A percentile compares a stretch with the other conserved stretches of the same genome.
These are phyloP conservation scores for Aspergillus calidoustus DNA, from an alignment of 2,329 filamentous ascomycete genomes.

Conservation along the genomic window DNA sequence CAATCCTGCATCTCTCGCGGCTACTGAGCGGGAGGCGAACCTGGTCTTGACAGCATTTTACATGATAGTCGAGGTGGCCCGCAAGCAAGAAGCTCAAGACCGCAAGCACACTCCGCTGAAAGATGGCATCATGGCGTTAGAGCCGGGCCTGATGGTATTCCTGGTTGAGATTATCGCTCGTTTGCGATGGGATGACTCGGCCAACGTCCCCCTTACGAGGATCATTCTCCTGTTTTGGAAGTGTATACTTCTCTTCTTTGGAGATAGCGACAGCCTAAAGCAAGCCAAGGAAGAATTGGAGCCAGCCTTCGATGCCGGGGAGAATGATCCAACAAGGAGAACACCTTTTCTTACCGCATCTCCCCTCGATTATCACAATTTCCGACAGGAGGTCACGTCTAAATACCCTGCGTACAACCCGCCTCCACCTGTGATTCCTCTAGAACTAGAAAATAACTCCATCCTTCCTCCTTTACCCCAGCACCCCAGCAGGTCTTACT, in stretches of 20 bases:
- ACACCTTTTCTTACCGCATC: constrained; percentile 88
- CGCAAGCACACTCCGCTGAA: constrained; percentile 30
- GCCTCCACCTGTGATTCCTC: constrained; percentile 77
- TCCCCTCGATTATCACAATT: constrained; percentile 92
- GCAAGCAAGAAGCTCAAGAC: constrained; percentile 39
- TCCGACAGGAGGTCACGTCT: constrained; percentile 93
- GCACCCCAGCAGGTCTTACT: constrained; percentile 66
- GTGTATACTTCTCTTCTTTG: constrained; percentile 81
- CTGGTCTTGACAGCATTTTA: constrained; percentile 50
- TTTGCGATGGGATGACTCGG: constrained; percentile 69
- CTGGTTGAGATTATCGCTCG: constrained; percentile 72
- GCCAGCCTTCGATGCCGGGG: constrained; percentile 55
- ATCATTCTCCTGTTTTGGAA: constrained; percentile 91
- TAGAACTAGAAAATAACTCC: constrained; percentile 89
- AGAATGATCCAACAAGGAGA: constrained; percentile 56
- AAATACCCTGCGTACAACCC: constrained; percentile 98
- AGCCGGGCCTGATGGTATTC: constrained; percentile 72
- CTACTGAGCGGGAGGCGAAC: constrained; percentile 47
- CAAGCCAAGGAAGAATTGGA: constrained; percentile 73
- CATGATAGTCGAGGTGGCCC: constrained; percentile 46
- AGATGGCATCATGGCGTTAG: constrained; percentile 56
- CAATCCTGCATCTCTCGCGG: constrained; percentile 39
- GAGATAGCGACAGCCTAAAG: constrained; percentile 74
- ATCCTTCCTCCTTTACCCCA: constrained; percentile 84
- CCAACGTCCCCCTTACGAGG: constrained; percentile 63